Evolutionary conservation across 345 rosid species (phyloP), one percentile per base, ranked within the genome.

Genomic region (Gossypium herbaceum): DNA sequence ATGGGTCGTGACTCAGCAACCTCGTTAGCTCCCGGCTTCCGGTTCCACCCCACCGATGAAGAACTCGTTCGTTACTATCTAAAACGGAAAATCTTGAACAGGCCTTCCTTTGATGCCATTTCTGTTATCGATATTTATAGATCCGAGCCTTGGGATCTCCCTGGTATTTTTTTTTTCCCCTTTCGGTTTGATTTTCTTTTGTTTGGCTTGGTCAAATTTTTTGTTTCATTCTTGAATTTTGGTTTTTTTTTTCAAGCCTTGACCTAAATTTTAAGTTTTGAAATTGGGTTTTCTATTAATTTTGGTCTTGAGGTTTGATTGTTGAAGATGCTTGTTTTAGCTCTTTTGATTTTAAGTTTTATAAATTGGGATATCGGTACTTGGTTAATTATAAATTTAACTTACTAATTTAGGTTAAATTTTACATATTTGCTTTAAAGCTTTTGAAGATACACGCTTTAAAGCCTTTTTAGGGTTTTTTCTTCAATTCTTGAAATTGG

Each of bases 101-200:
- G 83, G 76, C 93, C 93, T 54, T 84, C 91, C 16, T 81, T 90
- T 41, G 91, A 94, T 74, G 83, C 94, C 16, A 92, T 94, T 71
- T 87, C 94, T 58, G 95, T 86, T 58, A 64, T 85, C 25, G 94
- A 94, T 76, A 76, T 94, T 48, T 94, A 94, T 82, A 92, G 85
- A 75, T 78, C 87, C 69, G 98, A 92, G 83, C 98, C 98, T 0
- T 94, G 98, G 98, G 98, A 95, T 79, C 98, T 95, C 8, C 99
- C 99, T 12, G 89, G 96, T 92, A 58, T 67, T 19, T 7, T 22
- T 22, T 22, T 56, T 43, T 7, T 45, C 7, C 12, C n/a, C 39
- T 59, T 59, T 59, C 9, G 5, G 9, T 24, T 59, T 59, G 1
- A 19, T 27, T 70, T 44, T 43, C 4, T 60, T 47, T 4, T 68